phyloP scores from a whole-genome alignment of 176 grass and related monocot genomes.

The Cenchrus fungigraminus region DNA sequence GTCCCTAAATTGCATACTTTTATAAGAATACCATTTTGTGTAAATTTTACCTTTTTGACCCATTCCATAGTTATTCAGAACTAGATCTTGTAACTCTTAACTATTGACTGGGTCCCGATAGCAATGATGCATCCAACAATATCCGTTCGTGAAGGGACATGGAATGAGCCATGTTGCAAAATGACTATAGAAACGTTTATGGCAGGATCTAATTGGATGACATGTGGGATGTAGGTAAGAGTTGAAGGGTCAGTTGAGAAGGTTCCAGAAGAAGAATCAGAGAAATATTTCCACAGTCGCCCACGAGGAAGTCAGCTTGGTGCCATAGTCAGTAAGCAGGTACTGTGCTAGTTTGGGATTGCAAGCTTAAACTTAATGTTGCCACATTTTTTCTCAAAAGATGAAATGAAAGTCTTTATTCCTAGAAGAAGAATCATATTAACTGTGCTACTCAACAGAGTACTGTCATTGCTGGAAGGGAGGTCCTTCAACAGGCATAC shows the following conservation, averaged over 20 bases:
- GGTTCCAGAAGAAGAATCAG: constrained; percentile 92
- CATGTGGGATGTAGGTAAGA: constrained; percentile 70
- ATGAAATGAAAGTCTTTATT: neutral
- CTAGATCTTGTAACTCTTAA: constrained; percentile 2
- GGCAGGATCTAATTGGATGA: constrained; percentile 19
- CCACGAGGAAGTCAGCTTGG: constrained; percentile 96
- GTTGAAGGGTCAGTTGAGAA: constrained; percentile 86
- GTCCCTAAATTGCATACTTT: no score
- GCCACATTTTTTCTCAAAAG: constrained; percentile 2
- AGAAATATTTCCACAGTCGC: constrained; percentile 93
- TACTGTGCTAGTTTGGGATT: constrained; percentile 31
- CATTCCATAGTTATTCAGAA: neutral
- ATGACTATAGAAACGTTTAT: neutral
- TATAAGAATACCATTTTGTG: neutral
- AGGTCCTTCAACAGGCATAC: constrained; percentile 70
- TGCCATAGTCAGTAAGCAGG: constrained; percentile 94
- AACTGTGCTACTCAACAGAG: constrained; percentile 57
- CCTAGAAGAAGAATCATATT: constrained; percentile 11
- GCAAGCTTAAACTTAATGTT: neutral
- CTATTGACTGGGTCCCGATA: constrained; percentile 35
- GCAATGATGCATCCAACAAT: constrained; percentile 20
- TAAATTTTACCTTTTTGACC: neutral
- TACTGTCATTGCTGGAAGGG: constrained; percentile 71
- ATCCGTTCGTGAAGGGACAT: constrained; percentile 24
- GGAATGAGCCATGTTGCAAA: neutral